Evolutionary conservation across 2,329 filamentous ascomycete genomes (phyloP), one percentile per base, ranked within the genome.

Genomic region (Botryotinia globosa): DNA sequence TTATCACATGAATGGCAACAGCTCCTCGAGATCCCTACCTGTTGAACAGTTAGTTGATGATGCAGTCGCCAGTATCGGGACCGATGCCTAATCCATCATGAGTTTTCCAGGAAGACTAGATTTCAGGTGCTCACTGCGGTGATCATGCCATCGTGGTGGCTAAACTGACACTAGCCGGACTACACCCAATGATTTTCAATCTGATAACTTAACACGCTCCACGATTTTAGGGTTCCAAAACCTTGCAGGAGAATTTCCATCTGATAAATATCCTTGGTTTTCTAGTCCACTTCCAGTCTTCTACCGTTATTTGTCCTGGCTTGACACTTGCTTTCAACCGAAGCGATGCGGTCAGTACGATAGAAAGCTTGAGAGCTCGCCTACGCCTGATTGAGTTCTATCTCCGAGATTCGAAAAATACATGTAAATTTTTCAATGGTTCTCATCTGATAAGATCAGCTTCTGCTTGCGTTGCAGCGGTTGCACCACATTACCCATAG

Each of bases 381-480:
- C 39, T 22, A n/a, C 32, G 61, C 25, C 16, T 32, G 22, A 42
- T n/a, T 14, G 16, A 32, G 16, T 22, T 39, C 39, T 20, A 45
- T 44, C 7, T 20, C 61, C 39, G 39, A 63, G 39, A n/a, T 3
- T 44, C 6, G 20, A 18, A 29, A 56, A 8, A 22, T 44, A 20
- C 25, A 42, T 42, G n/a, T 25, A 9, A 37, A 37, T 12, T 6
- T 48, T 65, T 48, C 14, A 25, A n/a, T 63, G 62, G 42, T 34
- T 65, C 62, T 65, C 42, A 65, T 65, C 62, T 65, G 62, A 65
- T 65, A 65, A 65, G 62, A 65, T 65, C 44, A 6, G 39, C 22
- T 39, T 54, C 37, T 39, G 25, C 34, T 54, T 29, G 44, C 44
- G 22, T 51, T 51, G 22, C 22, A 29, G n/a, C 18, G 48, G 25